Conservation (phyloP, 192 early-diverging fungal genomes). For the Diversispora eburnea region DNA sequence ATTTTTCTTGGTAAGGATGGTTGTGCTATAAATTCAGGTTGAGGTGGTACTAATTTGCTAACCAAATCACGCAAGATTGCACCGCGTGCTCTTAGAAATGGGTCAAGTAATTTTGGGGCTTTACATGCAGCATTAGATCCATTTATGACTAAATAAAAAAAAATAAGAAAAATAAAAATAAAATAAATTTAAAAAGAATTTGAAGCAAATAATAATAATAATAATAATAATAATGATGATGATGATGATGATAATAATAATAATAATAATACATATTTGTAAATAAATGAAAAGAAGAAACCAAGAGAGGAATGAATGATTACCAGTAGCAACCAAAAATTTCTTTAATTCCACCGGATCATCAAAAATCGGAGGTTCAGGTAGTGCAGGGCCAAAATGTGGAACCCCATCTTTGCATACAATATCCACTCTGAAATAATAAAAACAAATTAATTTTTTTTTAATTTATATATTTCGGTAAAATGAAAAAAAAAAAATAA, state of each 20-base stretch:
- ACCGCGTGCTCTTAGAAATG: constrained; percentile 43
- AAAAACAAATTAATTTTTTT: not conserved
- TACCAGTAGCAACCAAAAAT: constrained; percentile 31
- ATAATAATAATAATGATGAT: not conserved
- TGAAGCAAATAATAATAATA: not conserved
- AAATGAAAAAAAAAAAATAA: no score
- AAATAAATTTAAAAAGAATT: not conserved
- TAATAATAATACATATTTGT: constrained; percentile 15
- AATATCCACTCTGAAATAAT: constrained; percentile 20
- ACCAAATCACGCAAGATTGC: constrained; percentile 3
- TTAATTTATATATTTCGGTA: no score
- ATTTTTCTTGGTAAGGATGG: not conserved
- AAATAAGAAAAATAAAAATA: not conserved
- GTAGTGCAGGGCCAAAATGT: constrained; percentile 50
- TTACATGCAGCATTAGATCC: constrained; percentile 55
- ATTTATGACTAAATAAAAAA: constrained; percentile 48
- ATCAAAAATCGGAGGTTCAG: constrained; percentile 43
- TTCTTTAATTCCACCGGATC: constrained; percentile 35
- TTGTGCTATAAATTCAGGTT: not conserved
- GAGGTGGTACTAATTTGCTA: not conserved
- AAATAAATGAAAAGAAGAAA: not conserved
- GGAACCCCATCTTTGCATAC: constrained; percentile 48
- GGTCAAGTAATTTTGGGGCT: constrained; percentile 47
- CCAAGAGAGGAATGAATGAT: no score
- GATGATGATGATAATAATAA: not conserved